Evolutionary conservation across 495 filamentous ascomycete genomes (phyloP).

Genomic region (Platismatia glauca): DNA sequence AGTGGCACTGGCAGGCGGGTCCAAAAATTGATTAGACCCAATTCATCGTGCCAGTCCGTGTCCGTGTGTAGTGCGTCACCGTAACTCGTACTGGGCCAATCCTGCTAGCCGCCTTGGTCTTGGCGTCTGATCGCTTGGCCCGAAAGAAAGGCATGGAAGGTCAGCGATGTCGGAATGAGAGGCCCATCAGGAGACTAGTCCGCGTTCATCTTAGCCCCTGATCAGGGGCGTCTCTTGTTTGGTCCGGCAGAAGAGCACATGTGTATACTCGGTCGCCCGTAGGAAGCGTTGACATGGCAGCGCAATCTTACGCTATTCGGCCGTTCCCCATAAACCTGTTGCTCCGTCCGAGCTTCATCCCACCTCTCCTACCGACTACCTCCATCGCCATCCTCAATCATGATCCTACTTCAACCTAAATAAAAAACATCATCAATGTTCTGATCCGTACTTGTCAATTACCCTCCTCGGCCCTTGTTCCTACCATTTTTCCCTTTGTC

Average conservation of each 20-base stretch:
- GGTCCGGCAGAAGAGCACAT: background rate
- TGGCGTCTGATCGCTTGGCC: background rate
- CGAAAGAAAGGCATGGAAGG: conserved; percentile 11
- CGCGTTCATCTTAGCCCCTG: background rate
- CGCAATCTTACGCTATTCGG: conserved; percentile 4
- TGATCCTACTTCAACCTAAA: conserved; percentile 21
- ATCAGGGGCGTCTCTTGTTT: conserved; percentile 7
- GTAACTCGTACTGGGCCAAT: too few species aligned
- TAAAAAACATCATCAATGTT: conserved; percentile 19
- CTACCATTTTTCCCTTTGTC: conserved; percentile 16
- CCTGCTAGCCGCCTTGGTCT: conserved; percentile 2
- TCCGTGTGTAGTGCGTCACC: too few species aligned
- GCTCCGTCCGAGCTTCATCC: conserved; percentile 22
- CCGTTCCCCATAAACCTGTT: conserved; percentile 10
- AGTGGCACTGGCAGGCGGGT: too few species aligned
- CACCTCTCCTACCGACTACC: conserved; percentile 2
- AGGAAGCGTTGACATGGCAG: conserved; percentile 11
- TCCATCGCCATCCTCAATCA: conserved; percentile 12
- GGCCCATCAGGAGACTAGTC: background rate
- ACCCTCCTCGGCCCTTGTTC: conserved; percentile 27
- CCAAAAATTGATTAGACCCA: too few species aligned
- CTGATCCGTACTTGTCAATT: conserved; percentile 28
- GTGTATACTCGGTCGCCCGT: too few species aligned
- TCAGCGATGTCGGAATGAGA: conserved; percentile 5
- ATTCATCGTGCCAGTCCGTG: too few species aligned